Evolutionary conservation across 768 basidiomycete genomes (phyloP).

Genomic region (Pleurotus salmoneostramineus): DNA sequence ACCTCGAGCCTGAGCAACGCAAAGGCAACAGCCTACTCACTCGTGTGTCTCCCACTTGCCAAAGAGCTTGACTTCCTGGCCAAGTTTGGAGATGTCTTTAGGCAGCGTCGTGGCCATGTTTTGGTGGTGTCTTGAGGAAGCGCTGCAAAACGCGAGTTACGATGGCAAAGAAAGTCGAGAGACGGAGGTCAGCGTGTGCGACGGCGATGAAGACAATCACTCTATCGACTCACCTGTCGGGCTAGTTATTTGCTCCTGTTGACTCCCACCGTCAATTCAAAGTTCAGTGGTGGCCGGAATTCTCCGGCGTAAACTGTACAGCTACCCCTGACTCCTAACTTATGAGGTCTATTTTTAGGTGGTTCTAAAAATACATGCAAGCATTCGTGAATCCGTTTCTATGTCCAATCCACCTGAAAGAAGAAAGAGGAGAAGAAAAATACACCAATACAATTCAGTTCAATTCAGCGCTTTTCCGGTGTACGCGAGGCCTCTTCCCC

Average conservation of each 20-base stretch:
- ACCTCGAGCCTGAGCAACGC: neutral
- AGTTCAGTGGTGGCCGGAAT: conserved; percentile 36
- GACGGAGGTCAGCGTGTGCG: too few species aligned
- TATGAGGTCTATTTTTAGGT: neutral
- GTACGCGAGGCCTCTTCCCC: neutral
- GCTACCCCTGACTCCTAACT: conserved; percentile 19
- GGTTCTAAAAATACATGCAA: too few species aligned
- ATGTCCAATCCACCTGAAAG: too few species aligned
- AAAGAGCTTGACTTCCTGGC: conserved; percentile 91
- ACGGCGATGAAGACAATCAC: conserved; percentile 24
- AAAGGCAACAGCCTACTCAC: conserved; percentile 47
- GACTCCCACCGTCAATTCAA: conserved; percentile 31
- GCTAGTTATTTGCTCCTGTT: conserved; percentile 46
- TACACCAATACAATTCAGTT: too few species aligned
- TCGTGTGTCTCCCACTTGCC: conserved; percentile 99
- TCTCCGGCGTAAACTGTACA: conserved; percentile 39
- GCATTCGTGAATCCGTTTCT: too few species aligned
- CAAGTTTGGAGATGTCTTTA: conserved; percentile 76
- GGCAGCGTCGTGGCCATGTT: conserved; percentile 80
- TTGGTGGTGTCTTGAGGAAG: conserved; percentile 32
- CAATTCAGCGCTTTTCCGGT: neutral
- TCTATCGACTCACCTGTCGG: conserved; percentile 26
- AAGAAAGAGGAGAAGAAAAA: too few species aligned
- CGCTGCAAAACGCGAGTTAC: neutral
- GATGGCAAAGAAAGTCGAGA: too few species aligned